Percentiles rank a stretch among this genome's conserved stretches.
Evolutionary conservation across 495 filamentous ascomycete species (phyloP).

Genomic region (Neurospora sp.): DNA sequence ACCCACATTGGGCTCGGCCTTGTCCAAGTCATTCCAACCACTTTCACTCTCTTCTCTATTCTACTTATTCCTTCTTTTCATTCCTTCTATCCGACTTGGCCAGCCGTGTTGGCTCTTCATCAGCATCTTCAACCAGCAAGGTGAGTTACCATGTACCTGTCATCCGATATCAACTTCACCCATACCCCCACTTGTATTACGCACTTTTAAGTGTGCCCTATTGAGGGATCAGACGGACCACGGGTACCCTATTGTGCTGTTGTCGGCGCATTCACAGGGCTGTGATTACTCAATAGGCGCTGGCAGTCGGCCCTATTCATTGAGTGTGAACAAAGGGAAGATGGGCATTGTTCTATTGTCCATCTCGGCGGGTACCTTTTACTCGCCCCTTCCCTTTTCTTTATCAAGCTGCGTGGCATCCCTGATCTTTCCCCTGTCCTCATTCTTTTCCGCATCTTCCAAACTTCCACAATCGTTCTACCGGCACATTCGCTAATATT

Average conservation of each 20-base stretch:
- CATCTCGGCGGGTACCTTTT: background rate
- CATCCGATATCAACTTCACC: background rate
- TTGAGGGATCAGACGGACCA: background rate
- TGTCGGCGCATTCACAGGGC: background rate
- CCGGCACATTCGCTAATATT: background rate
- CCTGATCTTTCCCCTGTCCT: slow-evolving; percentile 3
- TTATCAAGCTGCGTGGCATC: slow-evolving; percentile 4
- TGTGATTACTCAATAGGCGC: background rate
- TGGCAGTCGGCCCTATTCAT: background rate
- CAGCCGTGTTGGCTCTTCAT: background rate
- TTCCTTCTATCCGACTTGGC: background rate
- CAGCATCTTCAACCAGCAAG: background rate
- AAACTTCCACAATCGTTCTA: background rate
- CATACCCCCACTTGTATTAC: background rate
- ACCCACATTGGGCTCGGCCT: background rate
- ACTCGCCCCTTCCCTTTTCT: background rate
- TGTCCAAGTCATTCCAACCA: background rate
- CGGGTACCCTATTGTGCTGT: background rate
- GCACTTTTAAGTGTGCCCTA: background rate
- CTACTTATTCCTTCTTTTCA: background rate
- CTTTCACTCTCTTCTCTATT: background rate
- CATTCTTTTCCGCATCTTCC: slow-evolving; percentile 12
- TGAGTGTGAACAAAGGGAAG: background rate
- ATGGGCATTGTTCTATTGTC: background rate
- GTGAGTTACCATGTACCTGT: background rate